Conservation (phyloP, 1,284 basidiomycete species). For the Ceratobasidium sp. region DNA sequence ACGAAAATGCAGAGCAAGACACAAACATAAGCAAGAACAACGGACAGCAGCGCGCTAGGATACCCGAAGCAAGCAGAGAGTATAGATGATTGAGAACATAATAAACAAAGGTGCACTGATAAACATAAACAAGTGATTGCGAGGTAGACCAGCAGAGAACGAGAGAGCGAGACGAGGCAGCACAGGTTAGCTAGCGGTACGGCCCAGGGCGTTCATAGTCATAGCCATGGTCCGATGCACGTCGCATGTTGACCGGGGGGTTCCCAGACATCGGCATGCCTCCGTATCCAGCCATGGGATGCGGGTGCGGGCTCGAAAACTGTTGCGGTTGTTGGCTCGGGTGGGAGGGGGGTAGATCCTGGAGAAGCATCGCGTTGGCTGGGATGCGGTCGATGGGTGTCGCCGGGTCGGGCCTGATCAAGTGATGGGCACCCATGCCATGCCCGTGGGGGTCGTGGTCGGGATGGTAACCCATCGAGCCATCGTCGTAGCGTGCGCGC, state of each 20-base stretch:
- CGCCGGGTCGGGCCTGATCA: slow-evolving; percentile 7
- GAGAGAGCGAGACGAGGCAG: background rate
- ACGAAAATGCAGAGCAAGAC: slow-evolving; percentile 41
- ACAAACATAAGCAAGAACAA: slow-evolving; percentile 26
- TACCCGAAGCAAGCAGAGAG: slow-evolving; percentile 8
- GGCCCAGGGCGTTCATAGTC: slow-evolving; percentile 15
- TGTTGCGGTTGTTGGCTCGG: slow-evolving; percentile 23
- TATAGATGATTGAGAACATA: slow-evolving; percentile 8
- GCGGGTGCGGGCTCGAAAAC: background rate
- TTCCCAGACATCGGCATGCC: slow-evolving; percentile 5
- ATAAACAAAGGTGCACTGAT: slow-evolving; percentile 31
- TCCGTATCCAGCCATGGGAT: slow-evolving; percentile 17
- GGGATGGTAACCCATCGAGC: background rate
- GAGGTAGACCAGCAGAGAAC: slow-evolving; percentile 17
- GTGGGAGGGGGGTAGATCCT: slow-evolving; percentile 15
- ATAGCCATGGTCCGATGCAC: slow-evolving; percentile 17
- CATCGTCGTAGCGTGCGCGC: background rate
- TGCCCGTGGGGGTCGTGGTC: slow-evolving; percentile 14
- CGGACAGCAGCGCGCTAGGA: slow-evolving; percentile 14
- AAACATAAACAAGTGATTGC: slow-evolving; percentile 29
- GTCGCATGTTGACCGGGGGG: slow-evolving; percentile 11
- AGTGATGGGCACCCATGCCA: background rate
- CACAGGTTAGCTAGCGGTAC: background rate
- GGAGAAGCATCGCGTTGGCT: slow-evolving; percentile 31
- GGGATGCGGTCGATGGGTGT: slow-evolving; percentile 19